phyloP scores from a whole-genome alignment of 1,139 yeast genomes.

The Casaregolazyma suthepensis region DNA sequence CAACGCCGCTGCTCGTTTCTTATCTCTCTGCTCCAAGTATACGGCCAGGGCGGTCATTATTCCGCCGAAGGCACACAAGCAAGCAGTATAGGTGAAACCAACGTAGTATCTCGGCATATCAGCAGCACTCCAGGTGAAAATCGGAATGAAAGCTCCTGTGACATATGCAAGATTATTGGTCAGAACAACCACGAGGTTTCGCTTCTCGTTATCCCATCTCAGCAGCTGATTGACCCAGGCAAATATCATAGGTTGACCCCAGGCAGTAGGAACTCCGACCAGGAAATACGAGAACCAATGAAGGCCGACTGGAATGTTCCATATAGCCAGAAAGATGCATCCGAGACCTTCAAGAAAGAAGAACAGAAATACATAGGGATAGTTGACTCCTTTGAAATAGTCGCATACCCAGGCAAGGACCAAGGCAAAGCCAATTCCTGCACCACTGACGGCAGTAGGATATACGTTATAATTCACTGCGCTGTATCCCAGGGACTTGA shows the following conservation, averaged over 20 bases:
- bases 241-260: slow-evolving; percentile 21
- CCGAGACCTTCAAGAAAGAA: slow-evolving; percentile 7
- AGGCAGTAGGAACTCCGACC: slow-evolving; percentile 7
- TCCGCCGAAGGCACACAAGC: slow-evolving; percentile 40
- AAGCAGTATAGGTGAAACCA: slow-evolving; percentile 49
- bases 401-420: slow-evolving; percentile 29
- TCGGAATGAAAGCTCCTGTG: slow-evolving; percentile 19
- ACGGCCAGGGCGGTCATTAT: slow-evolving; percentile 28
- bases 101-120: slow-evolving; percentile 43
- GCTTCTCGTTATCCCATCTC: slow-evolving; percentile 10
- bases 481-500: slow-evolving; percentile 7
- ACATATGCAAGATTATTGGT: slow-evolving; percentile 33
- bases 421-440: slow-evolving; percentile 7
- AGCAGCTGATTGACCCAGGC: slow-evolving; percentile 11
- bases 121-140: slow-evolving; percentile 46
- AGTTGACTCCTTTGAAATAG: slow-evolving; percentile 20
- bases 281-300: slow-evolving; percentile 10
- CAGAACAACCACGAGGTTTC: slow-evolving; percentile 7
- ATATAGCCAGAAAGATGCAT: slow-evolving; percentile 7
- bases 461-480: slow-evolving; percentile 9
- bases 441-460: slow-evolving; percentile 27
- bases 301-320: slow-evolving; percentile 9
- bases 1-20: not conserved
- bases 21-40: slow-evolving; percentile 11
- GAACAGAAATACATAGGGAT: slow-evolving; percentile 3